Base-by-base conservation (phyloP, 1,139 yeast genomes). In the Debaryomyces coudertii region DNA sequence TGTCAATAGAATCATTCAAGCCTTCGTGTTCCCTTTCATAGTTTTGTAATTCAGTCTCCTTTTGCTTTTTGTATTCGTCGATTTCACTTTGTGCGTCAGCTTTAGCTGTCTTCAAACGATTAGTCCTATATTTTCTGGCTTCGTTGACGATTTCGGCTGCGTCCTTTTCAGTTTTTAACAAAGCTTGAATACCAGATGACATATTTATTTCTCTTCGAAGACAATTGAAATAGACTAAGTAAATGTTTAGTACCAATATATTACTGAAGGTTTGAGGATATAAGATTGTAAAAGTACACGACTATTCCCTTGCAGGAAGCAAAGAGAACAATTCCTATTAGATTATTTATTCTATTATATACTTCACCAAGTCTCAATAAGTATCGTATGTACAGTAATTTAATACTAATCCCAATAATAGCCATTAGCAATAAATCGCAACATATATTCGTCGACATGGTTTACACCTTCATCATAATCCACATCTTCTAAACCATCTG, bases 391-490 rank as follows among this genome's bases (percentile, higher is more conserved):
- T 31, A 23, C 18, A 15, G 23, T n/a, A 16, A 11, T 7, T 7
- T 18, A 8, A 7, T 7, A 29, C 18, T 29, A 49, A 14, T 49
- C 53, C 45, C 49, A 45, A 34, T 83, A 87, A 60, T 73, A 81
- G 0, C 97, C 97, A 49, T 85, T 85, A 48, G 96, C 95, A 49
- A 95, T 88, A 61, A 82, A 89, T 50, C 92, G 74, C 53, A 95
- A 82, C 99, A 95, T 95, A 68, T 92, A 95, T 75, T 95, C 98
- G 63, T 95, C 99, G 47, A 93, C 80, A 64, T 90, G 97, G 5
- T 96, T 96, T 44, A 88, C 79, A 2, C 79, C 80, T 31, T 82
- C 95, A 45, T 85, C 93, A 50, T 81, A 90, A 45, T 84, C 90
- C 15, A 71, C 77, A 47, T 79, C 86, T 14, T 71, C 72, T 16